Conservation (phyloP, 768 basidiomycete genomes). For the Suillus alpinus region DNA sequence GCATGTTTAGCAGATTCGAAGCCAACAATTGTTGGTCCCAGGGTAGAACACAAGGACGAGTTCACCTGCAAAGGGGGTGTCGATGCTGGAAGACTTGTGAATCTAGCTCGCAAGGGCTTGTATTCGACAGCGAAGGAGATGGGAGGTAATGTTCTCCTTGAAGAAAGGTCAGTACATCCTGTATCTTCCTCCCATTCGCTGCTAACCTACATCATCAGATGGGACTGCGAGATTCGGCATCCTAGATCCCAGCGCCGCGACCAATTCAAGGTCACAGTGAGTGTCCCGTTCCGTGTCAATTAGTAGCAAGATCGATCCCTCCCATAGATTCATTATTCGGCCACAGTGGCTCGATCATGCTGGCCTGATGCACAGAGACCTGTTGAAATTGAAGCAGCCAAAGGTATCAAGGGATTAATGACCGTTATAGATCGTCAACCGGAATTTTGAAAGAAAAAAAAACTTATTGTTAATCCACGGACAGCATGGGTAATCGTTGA, state of each 20-base stretch:
- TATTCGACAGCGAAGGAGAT: constrained; percentile 31
- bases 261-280: constrained; percentile 34
- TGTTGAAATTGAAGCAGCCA: constrained; percentile 33
- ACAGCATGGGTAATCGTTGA: constrained; percentile 18
- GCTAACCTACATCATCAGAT: constrained; percentile 24
- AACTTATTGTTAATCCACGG: constrained; percentile 4
- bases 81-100: constrained; percentile 31
- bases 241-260: constrained; percentile 26
- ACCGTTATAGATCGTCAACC: constrained; percentile 34
- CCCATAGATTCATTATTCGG: constrained; percentile 31
- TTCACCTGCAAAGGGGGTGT: constrained; percentile 36
- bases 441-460: constrained; percentile 23
- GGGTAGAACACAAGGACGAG: constrained; percentile 33
- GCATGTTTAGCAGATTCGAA: constrained; percentile 18
- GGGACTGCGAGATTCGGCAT: constrained; percentile 35
- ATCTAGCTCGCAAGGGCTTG: constrained; percentile 31
- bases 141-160: constrained; percentile 36
- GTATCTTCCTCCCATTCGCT: constrained; percentile 14
- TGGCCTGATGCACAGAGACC: constrained; percentile 36
- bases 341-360: constrained; percentile 34
- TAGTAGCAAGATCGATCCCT: constrained; percentile 12
- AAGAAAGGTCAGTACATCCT: constrained; percentile 31
- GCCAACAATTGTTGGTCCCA: constrained; percentile 29
- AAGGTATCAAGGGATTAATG: constrained; percentile 35
- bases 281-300: constrained; percentile 12